These are phyloP conservation scores for Anthostomella pinea DNA, from an alignment of 2,329 filamentous ascomycete species.

Conservation along the genomic window DNA sequence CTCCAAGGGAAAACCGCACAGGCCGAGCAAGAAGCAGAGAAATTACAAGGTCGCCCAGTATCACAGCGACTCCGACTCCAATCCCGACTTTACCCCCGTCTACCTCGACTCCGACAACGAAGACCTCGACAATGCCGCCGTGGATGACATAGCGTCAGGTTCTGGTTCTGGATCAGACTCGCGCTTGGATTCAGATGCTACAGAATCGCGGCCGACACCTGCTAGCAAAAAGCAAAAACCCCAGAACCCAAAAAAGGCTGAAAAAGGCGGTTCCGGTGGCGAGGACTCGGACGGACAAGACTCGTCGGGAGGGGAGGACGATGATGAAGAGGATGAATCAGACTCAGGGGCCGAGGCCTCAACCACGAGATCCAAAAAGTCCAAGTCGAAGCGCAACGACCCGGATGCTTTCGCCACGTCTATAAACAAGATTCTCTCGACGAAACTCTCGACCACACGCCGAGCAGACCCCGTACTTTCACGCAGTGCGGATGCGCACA, in stretches of 20 bases:
- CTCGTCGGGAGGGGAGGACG: constrained; percentile 28
- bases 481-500: constrained; percentile 71
- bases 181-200: constrained; percentile 36
- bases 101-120: constrained; percentile 57
- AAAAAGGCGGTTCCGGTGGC: constrained; percentile 25
- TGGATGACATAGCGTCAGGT: constrained; percentile 45
- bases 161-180: constrained; percentile 29
- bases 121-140: constrained; percentile 51
- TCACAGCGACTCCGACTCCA: constrained; percentile 50
- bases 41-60: constrained; percentile 48
- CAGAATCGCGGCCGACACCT: constrained; percentile 27
- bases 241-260: constrained; percentile 28
- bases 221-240: constrained; percentile 2
- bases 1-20: constrained; percentile 31
- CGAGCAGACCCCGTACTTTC: constrained; percentile 89
- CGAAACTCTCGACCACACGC: constrained; percentile 79
- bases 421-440: constrained; percentile 87
- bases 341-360: constrained; percentile 36
- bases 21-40: constrained; percentile 51
- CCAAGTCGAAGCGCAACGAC: constrained; percentile 83
- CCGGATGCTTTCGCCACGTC: constrained; percentile 87
- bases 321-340: constrained; percentile 41
- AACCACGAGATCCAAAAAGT: constrained; percentile 32
- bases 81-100: constrained; percentile 47
- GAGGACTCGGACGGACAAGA: constrained; percentile 20